Base-by-base conservation (phyloP, 805 yeast species). In the Hanseniaspora occidentalis region DNA sequence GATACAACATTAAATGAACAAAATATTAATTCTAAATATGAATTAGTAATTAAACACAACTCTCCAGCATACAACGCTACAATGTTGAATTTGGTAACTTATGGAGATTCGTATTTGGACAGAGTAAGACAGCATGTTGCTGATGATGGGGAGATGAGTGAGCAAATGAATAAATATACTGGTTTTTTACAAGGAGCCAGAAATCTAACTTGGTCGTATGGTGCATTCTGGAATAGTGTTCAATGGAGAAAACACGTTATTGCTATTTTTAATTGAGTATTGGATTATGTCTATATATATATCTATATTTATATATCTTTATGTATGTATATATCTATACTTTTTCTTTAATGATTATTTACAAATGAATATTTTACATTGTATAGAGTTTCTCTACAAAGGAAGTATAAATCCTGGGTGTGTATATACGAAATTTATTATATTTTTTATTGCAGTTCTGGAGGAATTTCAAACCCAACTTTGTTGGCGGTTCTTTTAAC, bases 181-280 rank as follows among this genome's bases (percentile, higher is more conserved):
- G 97, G 97, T 0, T 85, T 60, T 56, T 75, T 85, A 80, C 81
- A 79, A 58, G 97, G 97, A 6, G 97, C 97, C 0, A 61, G 64
- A 41, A 74, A 83, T 50, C 71, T 89, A 49, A 88, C 96, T 4
- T 89, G 97, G 97, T 80, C 94, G 45, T 84, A 84, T 56, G 75
- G 85, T 24, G 70, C 94, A 4, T 73, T 82, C 36, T 77, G 80
- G 75, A 71, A 75, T 48, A 75, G 89, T 9, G 62, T 71, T 43
- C 67, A 78, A 56, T 73, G 83, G 77, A 75, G 92, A 57, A 47
- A 52, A 23, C 70, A 58, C 8, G 36, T 33, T 11, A 10, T 13
- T 19, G 36, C 36, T 11, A 33, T 20, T 11, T 13, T 33, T n/a
- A 19, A n/a, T 4, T 33, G n/a, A 33, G 3, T 16, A 6, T 7